Conservation (phyloP, 768 basidiomycete species). For the Lactarius hatsudake region DNA sequence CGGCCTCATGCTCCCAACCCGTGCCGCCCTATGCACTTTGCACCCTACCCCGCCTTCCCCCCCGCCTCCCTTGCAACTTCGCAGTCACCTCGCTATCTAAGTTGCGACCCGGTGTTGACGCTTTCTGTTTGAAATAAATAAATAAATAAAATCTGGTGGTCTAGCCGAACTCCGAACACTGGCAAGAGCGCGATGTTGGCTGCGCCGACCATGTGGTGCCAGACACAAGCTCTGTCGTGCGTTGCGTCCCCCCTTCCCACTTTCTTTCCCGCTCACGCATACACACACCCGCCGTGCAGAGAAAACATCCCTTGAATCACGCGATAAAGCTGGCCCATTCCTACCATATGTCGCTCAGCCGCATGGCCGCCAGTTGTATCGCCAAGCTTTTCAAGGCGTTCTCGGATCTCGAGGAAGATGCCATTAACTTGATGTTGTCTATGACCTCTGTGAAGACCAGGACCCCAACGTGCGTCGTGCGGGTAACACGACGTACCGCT, state of each 20-base stretch:
- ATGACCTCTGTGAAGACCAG: constrained; percentile 74
- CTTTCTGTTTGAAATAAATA: neutral
- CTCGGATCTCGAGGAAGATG: constrained; percentile 65
- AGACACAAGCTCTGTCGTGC: constrained; percentile 41
- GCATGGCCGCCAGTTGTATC: constrained; percentile 56
- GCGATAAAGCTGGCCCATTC: constrained; percentile 56
- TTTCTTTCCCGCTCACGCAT: neutral
- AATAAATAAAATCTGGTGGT: neutral
- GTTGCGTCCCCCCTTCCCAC: constrained; percentile 19
- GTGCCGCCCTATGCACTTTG: too few relatives aligned
- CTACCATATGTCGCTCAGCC: constrained; percentile 46
- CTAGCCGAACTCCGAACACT: constrained; percentile 28
- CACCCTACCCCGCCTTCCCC: neutral
- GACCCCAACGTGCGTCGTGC: constrained; percentile 43
- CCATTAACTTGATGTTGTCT: constrained; percentile 73
- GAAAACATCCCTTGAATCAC: constrained; percentile 48
- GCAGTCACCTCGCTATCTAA: neutral
- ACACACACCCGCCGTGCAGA: constrained; percentile 35
- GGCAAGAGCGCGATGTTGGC: constrained; percentile 44
- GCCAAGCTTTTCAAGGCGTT: constrained; percentile 61
- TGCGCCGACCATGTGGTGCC: constrained; percentile 41
- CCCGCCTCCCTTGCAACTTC: neutral
- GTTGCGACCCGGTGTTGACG: neutral
- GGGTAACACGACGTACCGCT: neutral
- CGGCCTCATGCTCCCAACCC: too few relatives aligned